Percentiles rank a stretch among this genome's conserved stretches.
Conservation (phyloP, 1,139 yeast species). For the Zygoascus meyerae region DNA sequence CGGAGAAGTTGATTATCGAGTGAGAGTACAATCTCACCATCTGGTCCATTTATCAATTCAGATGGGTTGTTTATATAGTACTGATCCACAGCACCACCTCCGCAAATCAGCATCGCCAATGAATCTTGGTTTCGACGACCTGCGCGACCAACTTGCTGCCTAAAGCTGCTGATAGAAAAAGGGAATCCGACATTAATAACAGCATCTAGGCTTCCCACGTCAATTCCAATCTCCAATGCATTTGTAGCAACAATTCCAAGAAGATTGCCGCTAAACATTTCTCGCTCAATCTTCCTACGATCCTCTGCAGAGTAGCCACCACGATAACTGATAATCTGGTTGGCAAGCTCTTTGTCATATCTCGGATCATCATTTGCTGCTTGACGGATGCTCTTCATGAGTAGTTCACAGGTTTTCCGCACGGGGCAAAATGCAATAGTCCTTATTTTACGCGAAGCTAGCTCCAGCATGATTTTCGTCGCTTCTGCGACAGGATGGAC, state of each 20-base stretch:
- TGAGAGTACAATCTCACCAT: slow-evolving; percentile 42
- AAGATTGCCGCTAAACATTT: slow-evolving; percentile 81
- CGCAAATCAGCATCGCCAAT: slow-evolving; percentile 75
- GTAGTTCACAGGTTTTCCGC: slow-evolving; percentile 74
- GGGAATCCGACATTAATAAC: slow-evolving; percentile 94
- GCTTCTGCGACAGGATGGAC: slow-evolving; percentile 71
- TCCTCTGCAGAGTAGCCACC: slow-evolving; percentile 91
- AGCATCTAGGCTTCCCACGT: slow-evolving; percentile 86
- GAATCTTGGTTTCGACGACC: slow-evolving; percentile 69
- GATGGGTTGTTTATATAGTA: slow-evolving; percentile 69
- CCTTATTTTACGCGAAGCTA: slow-evolving; percentile 60
- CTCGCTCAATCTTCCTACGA: slow-evolving; percentile 77
- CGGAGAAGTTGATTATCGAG: slow-evolving; percentile 53
- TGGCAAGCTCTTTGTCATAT: slow-evolving; percentile 36
- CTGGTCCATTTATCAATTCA: slow-evolving; percentile 45
- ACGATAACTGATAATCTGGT: slow-evolving; percentile 82
- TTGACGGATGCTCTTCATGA: slow-evolving; percentile 74
- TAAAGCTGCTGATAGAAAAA: slow-evolving; percentile 71
- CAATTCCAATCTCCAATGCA: slow-evolving; percentile 92
- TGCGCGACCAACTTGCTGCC: slow-evolving; percentile 95
- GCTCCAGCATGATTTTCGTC: slow-evolving; percentile 61
- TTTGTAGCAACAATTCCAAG: slow-evolving; percentile 90
- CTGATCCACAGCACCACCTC: slow-evolving; percentile 82
- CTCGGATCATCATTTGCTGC: slow-evolving; percentile 21
- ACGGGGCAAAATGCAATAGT: slow-evolving; percentile 89